phyloP scores from a whole-genome alignment of 225 moss, liverwort and hornwort genomes.

The Anthoceros angustus region DNA sequence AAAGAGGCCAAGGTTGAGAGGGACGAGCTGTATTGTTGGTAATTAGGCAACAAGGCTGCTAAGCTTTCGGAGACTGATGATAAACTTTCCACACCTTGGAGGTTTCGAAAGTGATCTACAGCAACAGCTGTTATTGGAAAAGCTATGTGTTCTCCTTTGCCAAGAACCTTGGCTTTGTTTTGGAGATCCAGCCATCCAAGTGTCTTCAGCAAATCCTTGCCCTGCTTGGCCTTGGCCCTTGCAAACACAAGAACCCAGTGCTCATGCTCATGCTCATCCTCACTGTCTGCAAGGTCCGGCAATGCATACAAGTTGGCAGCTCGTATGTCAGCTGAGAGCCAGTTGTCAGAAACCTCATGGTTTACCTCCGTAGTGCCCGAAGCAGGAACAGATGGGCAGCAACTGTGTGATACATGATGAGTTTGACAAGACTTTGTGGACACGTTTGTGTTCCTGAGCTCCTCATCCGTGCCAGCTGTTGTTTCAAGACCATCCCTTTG shows the following conservation, averaged over 20 bases:
- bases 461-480: conserved; percentile 5
- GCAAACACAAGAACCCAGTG: conserved; percentile 28
- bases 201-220: conserved; percentile 66
- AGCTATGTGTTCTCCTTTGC: conserved; percentile 34
- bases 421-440: background rate
- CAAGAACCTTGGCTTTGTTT: conserved; percentile 36
- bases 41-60: background rate
- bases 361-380: no score
- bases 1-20: background rate
- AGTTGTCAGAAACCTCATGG: no score
- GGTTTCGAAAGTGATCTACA: conserved; percentile 13
- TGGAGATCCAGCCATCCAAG: conserved; percentile 55
- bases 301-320: conserved; percentile 5
- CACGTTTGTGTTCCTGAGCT: conserved; percentile 4
- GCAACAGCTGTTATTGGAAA: conserved; percentile 52
- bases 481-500: background rate
- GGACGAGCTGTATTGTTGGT: background rate
- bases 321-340: background rate
- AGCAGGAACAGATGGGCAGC: no score
- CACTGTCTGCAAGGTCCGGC: conserved; percentile 9
- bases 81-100: background rate
- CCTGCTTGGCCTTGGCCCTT: conserved; percentile 32
- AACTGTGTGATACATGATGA: no score
- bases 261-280: background rate
- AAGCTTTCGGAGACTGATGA: conserved; percentile 1